phyloP scores from a whole-genome alignment of 208 protist genomes.

The Phytomonas francai region DNA sequence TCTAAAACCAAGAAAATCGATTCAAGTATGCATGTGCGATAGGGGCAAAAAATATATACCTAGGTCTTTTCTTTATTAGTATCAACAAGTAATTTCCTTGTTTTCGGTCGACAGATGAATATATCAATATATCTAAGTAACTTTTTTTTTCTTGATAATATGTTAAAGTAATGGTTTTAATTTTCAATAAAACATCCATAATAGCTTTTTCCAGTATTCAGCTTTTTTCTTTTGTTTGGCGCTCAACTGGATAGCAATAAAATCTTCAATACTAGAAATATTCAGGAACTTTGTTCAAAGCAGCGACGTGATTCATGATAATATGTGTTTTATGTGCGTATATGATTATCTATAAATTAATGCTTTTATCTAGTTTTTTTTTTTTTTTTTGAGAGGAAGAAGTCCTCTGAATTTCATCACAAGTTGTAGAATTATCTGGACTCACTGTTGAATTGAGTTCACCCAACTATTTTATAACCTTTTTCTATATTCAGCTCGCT shows the following conservation, averaged over 20 bases:
- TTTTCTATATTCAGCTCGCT: neutral
- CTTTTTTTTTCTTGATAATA: neutral
- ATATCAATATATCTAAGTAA: neutral
- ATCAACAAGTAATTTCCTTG: neutral
- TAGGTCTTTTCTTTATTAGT: neutral
- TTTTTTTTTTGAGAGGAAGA: neutral
- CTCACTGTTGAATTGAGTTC: neutral
- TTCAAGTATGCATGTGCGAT: neutral
- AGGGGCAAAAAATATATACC: neutral
- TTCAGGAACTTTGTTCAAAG: neutral
- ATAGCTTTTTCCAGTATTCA: neutral
- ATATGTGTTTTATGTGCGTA: neutral
- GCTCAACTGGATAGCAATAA: neutral
- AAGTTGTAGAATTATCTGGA: neutral
- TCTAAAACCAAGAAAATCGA: neutral
- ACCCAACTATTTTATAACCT: neutral
- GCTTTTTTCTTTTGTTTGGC: conserved; percentile 8
- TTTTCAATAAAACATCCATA: neutral
- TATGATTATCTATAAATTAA: neutral
- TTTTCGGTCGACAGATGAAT: neutral
- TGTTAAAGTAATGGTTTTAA: neutral
- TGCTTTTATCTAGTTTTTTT: neutral
- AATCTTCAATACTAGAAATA: neutral
- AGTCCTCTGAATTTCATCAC: neutral
- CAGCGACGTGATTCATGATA: neutral